Base-by-base conservation (phyloP, 495 filamentous ascomycete genomes). In the Talaromyces trachyspermus region DNA sequence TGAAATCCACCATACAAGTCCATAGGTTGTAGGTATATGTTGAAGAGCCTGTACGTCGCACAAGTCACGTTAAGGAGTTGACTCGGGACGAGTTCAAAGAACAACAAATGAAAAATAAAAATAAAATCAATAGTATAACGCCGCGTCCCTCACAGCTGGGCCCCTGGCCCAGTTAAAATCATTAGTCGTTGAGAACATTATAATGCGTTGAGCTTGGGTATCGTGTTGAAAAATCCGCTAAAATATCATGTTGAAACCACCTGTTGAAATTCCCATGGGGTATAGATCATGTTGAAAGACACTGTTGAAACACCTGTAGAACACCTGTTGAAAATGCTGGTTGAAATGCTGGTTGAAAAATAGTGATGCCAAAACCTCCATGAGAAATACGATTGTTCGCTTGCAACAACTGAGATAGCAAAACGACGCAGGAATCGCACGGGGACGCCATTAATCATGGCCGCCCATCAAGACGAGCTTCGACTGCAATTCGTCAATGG, bases 121-220 rank as follows among this genome's bases (percentile, higher is more conserved):
- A 15, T 19, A 38, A 38, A 38, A 18, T 8, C 3, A 36, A 36
- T 15, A 38, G 17, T 19, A 38, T 19, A 38, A 38, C 6, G 18
- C 8, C 35, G 17, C 22, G 23, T 26, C 17, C 20, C 15, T 42
- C 20, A 22, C 22, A n/a, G 10, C 39, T 42, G 39, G 39, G 23
- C 10, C 15, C 39, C 39, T 25, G 39, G 15, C 39, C 39, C 39
- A 42, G 39, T 26, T 36, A 23, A 19, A 42, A 19, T 42, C 44
- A 46, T 46, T 37, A 46, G 30, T 46, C 44, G 44, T 46, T 46
- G 44, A 46, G 44, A 43, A 17, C 32, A 14, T 46, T 35, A 46
- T 36, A n/a, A 46, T 36, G 30, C 30, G 27, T 33, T 36, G 44
- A 33, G 39, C 39, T 14, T 42, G 37, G 20, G 23, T 22, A 30